These are phyloP conservation scores for Salix dunnii DNA, from an alignment of 345 rosid species.

Conservation along the genomic window DNA sequence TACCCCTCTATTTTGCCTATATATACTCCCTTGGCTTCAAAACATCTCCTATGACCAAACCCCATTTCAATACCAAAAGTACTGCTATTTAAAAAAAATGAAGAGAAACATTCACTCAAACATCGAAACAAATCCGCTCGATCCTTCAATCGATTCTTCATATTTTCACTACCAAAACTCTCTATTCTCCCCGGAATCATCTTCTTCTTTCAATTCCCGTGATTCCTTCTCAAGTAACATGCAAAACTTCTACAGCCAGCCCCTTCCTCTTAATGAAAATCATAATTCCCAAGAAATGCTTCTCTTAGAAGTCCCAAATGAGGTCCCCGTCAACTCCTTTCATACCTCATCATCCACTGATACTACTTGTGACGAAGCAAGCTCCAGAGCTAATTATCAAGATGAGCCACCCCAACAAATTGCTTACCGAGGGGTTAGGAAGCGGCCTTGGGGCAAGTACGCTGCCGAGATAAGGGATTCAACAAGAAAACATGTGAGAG, in stretches of 20 bases:
- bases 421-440: constrained; percentile 53
- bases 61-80: neutral
- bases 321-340: constrained; percentile 22
- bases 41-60: constrained; percentile 16
- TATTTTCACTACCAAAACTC: constrained; percentile 27
- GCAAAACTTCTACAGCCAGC: neutral
- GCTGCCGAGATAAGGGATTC: constrained; percentile 74
- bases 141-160: constrained; percentile 33
- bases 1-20: constrained; percentile 10
- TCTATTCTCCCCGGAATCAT: constrained; percentile 26
- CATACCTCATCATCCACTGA: constrained; percentile 1
- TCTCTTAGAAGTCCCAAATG: constrained; percentile 43
- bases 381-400: constrained; percentile 15
- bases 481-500: constrained; percentile 56
- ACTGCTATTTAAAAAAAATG: too few relatives aligned
- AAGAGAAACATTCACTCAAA: neutral
- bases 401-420: constrained; percentile 14
- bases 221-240: constrained; percentile 19
- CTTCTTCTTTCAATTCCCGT: constrained; percentile 25
- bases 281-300: constrained; percentile 56
- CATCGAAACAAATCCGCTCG: neutral
- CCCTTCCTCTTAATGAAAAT: constrained; percentile 58
- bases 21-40: constrained; percentile 15
- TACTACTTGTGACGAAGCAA: constrained; percentile 25
- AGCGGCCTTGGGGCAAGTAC: constrained; percentile 64